Evolutionary conservation across 768 basidiomycete species (phyloP), one percentile per base, ranked within the genome.

Genomic region (Trametes cingulata): DNA sequence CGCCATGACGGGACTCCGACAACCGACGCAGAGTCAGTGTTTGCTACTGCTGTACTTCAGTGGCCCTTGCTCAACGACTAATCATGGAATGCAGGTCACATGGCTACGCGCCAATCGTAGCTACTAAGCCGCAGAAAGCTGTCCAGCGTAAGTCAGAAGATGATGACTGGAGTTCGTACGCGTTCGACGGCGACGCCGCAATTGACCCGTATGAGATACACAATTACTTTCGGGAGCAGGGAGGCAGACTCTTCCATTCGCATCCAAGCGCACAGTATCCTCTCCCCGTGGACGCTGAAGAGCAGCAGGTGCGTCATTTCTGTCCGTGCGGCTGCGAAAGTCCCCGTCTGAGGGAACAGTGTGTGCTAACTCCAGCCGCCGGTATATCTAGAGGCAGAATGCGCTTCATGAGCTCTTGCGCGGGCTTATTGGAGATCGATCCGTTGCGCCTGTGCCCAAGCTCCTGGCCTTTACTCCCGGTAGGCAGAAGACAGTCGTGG

Each of bases 241-340:
- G 78, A 64, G 83, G 79, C 33, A 80, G 87, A 37, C 83, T 90
- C 71, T 91, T 85, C 74, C 85, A 85, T 76, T 86, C 86, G 66
- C 82, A 84, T 76, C 74, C 76, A 72, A 73, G 67, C 63, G 79
- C 82, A 42, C 85, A 85, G 49, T 93, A 92, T 69, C 85, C 85
- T 12, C 75, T 93, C 47, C 91, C 91, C 43, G 85, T 85, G 5
- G 90, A 93, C 71, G 78, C 80, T 15, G 76, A 76, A 6, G 91
- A 93, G 71, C 86, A 87, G 69, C 74, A 80, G 71, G 91, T 91
- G 70, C 35, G 81, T 74, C 29, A n/a, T 46, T 27, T 36, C 20
- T 13, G 46, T 17, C 54, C 35, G 43, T 58, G 27, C 41, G 19
- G n/a, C 27, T 36, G 27, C 39, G 25, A 6, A 15, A 6, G 25